Evolutionary conservation across 73 alveolate species (phyloP), one percentile per base, ranked within the genome.

Genomic region (Diophrys sp.): DNA sequence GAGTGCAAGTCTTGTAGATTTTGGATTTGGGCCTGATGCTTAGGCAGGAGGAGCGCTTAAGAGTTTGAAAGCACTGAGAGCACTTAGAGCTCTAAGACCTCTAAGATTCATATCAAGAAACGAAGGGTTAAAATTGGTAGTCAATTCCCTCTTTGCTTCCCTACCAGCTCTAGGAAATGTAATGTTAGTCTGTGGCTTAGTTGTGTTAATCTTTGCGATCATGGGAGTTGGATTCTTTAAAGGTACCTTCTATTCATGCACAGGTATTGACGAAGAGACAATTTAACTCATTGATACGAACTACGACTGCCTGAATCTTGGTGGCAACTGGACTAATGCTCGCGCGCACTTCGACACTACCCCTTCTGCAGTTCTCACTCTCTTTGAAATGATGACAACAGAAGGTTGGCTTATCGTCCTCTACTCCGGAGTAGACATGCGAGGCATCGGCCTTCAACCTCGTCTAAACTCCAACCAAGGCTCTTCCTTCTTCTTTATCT

Each of bases 301-400:
- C 29, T 32, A 31, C 0, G 79, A 82, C 78, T 73, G 90, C 62
- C 11, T 67, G 53, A 11, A 74, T 32, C 57, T 14, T 23, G 91
- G 82, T 0, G 82, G 87, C 0, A 30, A 30, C 1, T 83, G 91
- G 87, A 56, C 24, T 25, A 77, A 77, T 26, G 29, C 56, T 26
- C 33, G 54, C 14, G 70, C 72, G 18, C 77, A 77, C 70, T 83
- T 83, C 31, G 91, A 83, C 55, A 83, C 71, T 53, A 67, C 70
- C 5, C 70, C 70, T 14, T 28, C 33, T 25, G 79, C 83, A 0
- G 2, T 44, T 23, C 55, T 69, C 29, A 56, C 91, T 1, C 77
- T 83, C 1, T 83, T 83, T 70, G 81, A 83, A 56, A 80, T 83
- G 85, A 83, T 69, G 67, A 66, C 81, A n/a, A 83, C 84, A 2